A percentile compares a stretch with the other conserved stretches of the same genome.
phyloP scores from a whole-genome alignment of 345 rosid genomes.

The Populus simonii region DNA sequence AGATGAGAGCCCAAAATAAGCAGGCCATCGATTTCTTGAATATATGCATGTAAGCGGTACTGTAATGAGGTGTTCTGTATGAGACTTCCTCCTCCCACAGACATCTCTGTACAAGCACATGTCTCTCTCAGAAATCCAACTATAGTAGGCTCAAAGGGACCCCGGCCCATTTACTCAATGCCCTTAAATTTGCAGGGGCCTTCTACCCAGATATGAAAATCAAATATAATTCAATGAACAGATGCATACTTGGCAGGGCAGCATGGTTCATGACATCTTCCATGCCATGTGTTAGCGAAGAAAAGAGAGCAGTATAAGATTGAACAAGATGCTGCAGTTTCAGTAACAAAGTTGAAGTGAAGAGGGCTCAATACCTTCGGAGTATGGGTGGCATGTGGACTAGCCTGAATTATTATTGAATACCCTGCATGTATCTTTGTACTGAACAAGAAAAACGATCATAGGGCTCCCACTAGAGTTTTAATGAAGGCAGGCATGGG shows the following conservation, averaged over 20 bases:
- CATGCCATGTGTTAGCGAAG: slow-evolving; percentile 2
- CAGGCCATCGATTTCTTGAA: too few relatives aligned
- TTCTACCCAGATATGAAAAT: slow-evolving; percentile 2
- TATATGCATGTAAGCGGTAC: too few relatives aligned
- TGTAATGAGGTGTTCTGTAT: too few relatives aligned
- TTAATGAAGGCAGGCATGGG: too few relatives aligned
- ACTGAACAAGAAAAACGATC: too few relatives aligned
- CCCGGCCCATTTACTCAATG: slow-evolving; percentile 23
- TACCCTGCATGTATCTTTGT: too few relatives aligned
- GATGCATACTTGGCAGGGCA: background rate
- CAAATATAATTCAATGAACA: background rate
- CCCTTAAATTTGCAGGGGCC: slow-evolving; percentile 5
- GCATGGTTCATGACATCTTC: slow-evolving; percentile 8
- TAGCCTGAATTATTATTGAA: too few relatives aligned
- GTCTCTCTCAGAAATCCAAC: background rate
- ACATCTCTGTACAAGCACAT: too few relatives aligned
- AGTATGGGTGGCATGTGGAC: too few relatives aligned
- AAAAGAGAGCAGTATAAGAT: background rate
- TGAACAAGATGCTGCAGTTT: background rate
- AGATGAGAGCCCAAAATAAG: too few relatives aligned
- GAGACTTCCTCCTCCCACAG: too few relatives aligned
- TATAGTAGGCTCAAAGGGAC: slow-evolving; percentile 21
- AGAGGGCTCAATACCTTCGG: background rate
- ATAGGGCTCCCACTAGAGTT: too few relatives aligned
- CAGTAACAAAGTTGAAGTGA: background rate